A percentile compares a stretch with the other conserved stretches of the same genome.
Conservation (phyloP, 2,329 filamentous ascomycete genomes). For the Coniochaeta pulveracea region DNA sequence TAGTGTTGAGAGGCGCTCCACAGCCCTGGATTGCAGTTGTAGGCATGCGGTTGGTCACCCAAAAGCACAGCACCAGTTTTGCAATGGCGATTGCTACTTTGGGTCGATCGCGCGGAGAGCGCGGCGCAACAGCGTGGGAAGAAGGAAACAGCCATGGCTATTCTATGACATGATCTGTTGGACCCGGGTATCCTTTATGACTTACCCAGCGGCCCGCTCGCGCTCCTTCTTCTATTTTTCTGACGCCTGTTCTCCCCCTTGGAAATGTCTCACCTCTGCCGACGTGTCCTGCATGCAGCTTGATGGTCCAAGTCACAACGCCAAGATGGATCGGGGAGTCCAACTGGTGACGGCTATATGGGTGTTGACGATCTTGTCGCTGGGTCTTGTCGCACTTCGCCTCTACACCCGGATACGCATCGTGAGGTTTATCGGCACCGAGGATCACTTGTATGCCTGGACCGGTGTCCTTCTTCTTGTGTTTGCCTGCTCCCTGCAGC, state of each 20-base stretch:
- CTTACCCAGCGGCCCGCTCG: too few relatives aligned
- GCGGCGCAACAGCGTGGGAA: too few relatives aligned
- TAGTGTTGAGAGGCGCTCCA: too few relatives aligned
- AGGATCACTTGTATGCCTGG: slow-evolving; percentile 23
- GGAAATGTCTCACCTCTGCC: slow-evolving; percentile 2
- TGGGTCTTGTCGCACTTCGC: slow-evolving; percentile 21
- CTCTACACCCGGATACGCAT: slow-evolving; percentile 24
- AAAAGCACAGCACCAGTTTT: too few relatives aligned
- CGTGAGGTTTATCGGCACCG: slow-evolving; percentile 22
- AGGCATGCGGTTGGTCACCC: too few relatives aligned
- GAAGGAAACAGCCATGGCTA: too few relatives aligned
- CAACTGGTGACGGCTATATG: slow-evolving; percentile 22
- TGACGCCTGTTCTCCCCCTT: background rate
- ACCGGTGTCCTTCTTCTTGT: slow-evolving; percentile 23
- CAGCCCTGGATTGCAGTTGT: too few relatives aligned
- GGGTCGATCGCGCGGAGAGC: too few relatives aligned
- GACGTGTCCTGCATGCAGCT: slow-evolving; percentile 4
- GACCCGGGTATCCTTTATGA: too few relatives aligned
- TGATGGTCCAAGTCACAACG: slow-evolving; percentile 3
- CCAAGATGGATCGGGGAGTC: slow-evolving; percentile 18
- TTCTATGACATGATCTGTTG: too few relatives aligned
- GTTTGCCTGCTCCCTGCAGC: slow-evolving; percentile 22
- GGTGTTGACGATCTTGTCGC: slow-evolving; percentile 20
- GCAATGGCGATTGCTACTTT: too few relatives aligned
- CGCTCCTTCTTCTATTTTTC: too few relatives aligned